Evolutionary conservation across 371 early-diverging fungal genomes (phyloP), one percentile per base, ranked within the genome.

Genomic region (Smittium culicis): DNA sequence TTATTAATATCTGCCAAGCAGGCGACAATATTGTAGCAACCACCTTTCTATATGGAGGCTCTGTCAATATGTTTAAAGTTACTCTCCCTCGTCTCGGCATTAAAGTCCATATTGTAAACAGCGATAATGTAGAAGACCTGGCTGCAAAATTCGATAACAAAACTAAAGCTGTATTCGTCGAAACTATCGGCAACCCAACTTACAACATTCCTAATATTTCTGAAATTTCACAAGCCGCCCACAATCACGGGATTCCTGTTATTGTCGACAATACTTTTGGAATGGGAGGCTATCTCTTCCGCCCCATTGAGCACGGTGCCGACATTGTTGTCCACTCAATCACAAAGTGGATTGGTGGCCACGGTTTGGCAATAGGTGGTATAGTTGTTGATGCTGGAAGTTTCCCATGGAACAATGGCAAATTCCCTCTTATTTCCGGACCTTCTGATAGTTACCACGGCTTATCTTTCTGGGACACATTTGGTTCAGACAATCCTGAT

Each of bases 251-350:
- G 24, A 79, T 94, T 34, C 93, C 93, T 34, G 71, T 90, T 31
- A 80, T 86, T 67, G 86, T 84, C 54, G 94, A 84, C 81, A 93
- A 93, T 80, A 94, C 94, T 0, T 92, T 93, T 71, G 94, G 93
- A 69, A 87, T 88, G 67, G 93, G 89, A 63, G 94, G 92, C n/a
- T 93, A 88, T 76, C 78, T 92, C 54, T 79, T 81, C 34, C 83
- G 80, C 17, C 94, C 94, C 24, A 85, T 94, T 69, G 86, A 88
- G 25, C 86, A 91, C 74, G 93, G 92, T 66, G 94, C 94, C 28
- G 92, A 94, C 77, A 92, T 94, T 72, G 86, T 94, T 61, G 86
- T 89, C 24, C 88, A 87, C n/a, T n/a, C n/a, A n/a, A n/a, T n/a
- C n/a, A n/a, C n/a, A n/a, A n/a, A n/a, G n/a, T n/a, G n/a, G n/a